These are phyloP conservation scores for Loxodes magnus DNA, from an alignment of 73 alveolate species.

Conservation along the genomic window DNA sequence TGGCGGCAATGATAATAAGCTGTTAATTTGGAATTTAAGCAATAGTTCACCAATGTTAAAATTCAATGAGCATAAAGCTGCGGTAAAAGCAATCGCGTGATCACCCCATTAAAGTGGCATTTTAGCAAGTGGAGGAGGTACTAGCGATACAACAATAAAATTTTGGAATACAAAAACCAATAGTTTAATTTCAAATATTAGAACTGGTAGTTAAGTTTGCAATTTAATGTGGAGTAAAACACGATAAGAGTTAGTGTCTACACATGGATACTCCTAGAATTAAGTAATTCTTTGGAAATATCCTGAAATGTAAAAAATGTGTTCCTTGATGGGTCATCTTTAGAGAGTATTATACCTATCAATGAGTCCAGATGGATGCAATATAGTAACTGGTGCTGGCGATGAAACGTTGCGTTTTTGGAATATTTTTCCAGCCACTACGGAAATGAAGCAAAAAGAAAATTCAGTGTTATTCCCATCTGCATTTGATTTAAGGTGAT, in stretches of 20 bases:
- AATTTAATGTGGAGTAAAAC: slow-evolving; percentile 77
- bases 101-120: slow-evolving; percentile 94
- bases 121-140: slow-evolving; percentile 93
- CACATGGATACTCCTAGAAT: slow-evolving; percentile 91
- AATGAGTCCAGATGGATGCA: slow-evolving; percentile 92
- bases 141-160: slow-evolving; percentile 55
- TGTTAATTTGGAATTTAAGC: slow-evolving; percentile 80
- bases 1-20: slow-evolving; percentile 93
- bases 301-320: slow-evolving; percentile 85
- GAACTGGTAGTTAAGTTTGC: slow-evolving; percentile 91
- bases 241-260: slow-evolving; percentile 76
- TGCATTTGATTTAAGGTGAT: too few species aligned
- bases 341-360: slow-evolving; percentile 84
- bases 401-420: slow-evolving; percentile 98
- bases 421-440: slow-evolving; percentile 72
- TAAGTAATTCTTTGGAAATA: slow-evolving; percentile 80
- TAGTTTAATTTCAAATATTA: slow-evolving; percentile 30
- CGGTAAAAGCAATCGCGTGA: slow-evolving; percentile 97
- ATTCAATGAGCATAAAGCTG: slow-evolving; percentile 80
- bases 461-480: not conserved
- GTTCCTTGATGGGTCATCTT: slow-evolving; percentile 73
- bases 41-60: slow-evolving; percentile 37
- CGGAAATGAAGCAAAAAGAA: not conserved
- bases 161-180: slow-evolving; percentile 89
- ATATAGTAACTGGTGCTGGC: slow-evolving; percentile 95